Evolutionary conservation across 805 yeast genomes (phyloP).

Genomic region (Barnettozyma botsteinii): DNA sequence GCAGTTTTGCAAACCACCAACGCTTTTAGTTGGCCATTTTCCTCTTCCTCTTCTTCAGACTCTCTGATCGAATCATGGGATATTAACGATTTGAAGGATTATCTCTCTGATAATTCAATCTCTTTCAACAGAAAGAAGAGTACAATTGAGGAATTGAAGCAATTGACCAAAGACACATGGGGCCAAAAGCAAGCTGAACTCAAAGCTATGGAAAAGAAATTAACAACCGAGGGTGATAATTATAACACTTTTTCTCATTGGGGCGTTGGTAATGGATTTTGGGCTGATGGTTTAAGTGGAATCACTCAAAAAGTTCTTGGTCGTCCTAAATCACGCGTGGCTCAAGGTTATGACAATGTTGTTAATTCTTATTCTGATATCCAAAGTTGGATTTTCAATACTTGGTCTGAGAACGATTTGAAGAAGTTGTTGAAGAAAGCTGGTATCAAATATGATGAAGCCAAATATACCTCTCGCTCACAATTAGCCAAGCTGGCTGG

Average conservation of each 20-base stretch:
- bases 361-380: conserved; percentile 13
- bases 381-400: conserved; percentile 43
- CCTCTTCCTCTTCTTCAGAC: conserved; percentile 8
- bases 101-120: conserved; percentile 28
- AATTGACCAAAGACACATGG: conserved; percentile 27
- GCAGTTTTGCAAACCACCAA: not conserved
- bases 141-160: conserved; percentile 23
- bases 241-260: too few relatives aligned
- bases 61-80: conserved; percentile 27
- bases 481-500: conserved; percentile 38
- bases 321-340: not conserved
- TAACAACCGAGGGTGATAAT: too few relatives aligned
- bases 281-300: not conserved
- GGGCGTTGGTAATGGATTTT: not conserved
- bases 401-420: conserved; percentile 37
- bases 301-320: conserved; percentile 6
- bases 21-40: conserved; percentile 3
- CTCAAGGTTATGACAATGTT: conserved; percentile 10
- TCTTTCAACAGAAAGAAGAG: conserved; percentile 20
- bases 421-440: conserved; percentile 29
- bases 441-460: conserved; percentile 26
- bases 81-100: conserved; percentile 29
- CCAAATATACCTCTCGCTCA: conserved; percentile 27
- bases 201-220: too few relatives aligned
- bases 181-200: conserved; percentile 8